Conservation (phyloP, 2,329 filamentous ascomycete genomes). For the Diaporthe batatas region DNA sequence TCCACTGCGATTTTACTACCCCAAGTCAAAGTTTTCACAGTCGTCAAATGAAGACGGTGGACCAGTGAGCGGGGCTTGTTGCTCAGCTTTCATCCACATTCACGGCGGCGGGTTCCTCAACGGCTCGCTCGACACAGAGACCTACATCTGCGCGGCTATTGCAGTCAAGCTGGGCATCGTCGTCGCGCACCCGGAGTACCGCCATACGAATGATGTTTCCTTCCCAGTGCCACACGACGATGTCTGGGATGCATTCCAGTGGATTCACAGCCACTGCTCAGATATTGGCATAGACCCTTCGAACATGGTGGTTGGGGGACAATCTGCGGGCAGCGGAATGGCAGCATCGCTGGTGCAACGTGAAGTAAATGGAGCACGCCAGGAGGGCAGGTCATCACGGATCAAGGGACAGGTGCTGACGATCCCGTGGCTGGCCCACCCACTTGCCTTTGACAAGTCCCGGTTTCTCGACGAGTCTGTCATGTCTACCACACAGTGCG, state of each 20-base stretch:
- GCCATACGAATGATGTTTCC: background rate
- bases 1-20: background rate
- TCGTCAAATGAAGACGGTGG: background rate
- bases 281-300: background rate
- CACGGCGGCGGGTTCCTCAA: constrained; percentile 10
- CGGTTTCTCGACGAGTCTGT: background rate
- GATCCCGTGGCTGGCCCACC: background rate
- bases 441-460: background rate
- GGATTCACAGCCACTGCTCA: background rate
- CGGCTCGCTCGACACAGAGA: constrained; percentile 9
- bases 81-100: background rate
- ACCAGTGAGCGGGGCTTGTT: background rate
- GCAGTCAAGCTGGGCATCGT: background rate
- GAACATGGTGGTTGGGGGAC: background rate
- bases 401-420: constrained; percentile 1
- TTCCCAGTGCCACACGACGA: background rate
- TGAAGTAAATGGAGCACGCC: background rate
- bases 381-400: background rate
- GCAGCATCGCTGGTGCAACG: background rate
- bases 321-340: background rate
- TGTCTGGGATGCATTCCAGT: constrained; percentile 2
- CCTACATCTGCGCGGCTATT: background rate
- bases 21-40: background rate
- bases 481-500: background rate
- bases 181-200: constrained; percentile 14